Percentiles rank a stretch among this genome's conserved stretches.
Conservation (phyloP, 2,329 filamentous ascomycete genomes). For the Diaporthe caulivora region DNA sequence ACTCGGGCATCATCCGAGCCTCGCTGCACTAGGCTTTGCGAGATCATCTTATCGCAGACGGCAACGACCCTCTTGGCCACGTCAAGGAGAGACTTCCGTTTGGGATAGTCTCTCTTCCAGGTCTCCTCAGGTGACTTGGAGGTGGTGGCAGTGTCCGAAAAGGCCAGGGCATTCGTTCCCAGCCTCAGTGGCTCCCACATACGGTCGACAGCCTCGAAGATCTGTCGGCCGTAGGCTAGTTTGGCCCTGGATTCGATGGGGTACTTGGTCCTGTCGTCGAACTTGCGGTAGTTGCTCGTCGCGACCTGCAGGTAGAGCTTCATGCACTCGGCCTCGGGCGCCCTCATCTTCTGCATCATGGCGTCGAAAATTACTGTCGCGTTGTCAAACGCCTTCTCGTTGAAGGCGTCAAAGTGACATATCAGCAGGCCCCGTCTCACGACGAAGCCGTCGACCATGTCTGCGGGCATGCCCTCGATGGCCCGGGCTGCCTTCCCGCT, state of each 20-base stretch:
- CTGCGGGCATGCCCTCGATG: conserved; percentile 66
- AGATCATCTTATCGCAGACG: conserved; percentile 38
- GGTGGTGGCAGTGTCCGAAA: conserved; percentile 45
- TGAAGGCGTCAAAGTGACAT: conserved; percentile 82
- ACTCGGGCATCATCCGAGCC: conserved; percentile 24
- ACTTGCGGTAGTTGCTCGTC: conserved; percentile 58
- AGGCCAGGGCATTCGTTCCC: conserved; percentile 49
- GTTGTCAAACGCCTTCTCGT: conserved; percentile 74
- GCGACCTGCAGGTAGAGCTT: conserved; percentile 69
- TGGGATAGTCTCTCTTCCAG: conserved; percentile 41
- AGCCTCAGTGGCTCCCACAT: conserved; percentile 63
- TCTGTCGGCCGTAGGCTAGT: conserved; percentile 61
- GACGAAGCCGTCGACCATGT: conserved; percentile 61
- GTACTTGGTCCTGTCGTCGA: conserved; percentile 50
- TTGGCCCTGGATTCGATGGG: conserved; percentile 50
- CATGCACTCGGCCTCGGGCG: conserved; percentile 65
- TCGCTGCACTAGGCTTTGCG: conserved; percentile 31
- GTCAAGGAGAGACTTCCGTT: conserved; percentile 28
- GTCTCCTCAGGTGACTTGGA: conserved; percentile 43
- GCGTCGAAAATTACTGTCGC: conserved; percentile 74
- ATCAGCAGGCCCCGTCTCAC: conserved; percentile 80
- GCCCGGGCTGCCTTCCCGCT: conserved; percentile 72
- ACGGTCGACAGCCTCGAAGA: conserved; percentile 62
- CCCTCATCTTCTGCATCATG: conserved; percentile 63
- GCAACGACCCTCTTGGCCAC: conserved; percentile 35